Evolutionary conservation across 495 filamentous ascomycete species (phyloP), one percentile per base, ranked within the genome.

Genomic region (Podospora pseudopauciseta): DNA sequence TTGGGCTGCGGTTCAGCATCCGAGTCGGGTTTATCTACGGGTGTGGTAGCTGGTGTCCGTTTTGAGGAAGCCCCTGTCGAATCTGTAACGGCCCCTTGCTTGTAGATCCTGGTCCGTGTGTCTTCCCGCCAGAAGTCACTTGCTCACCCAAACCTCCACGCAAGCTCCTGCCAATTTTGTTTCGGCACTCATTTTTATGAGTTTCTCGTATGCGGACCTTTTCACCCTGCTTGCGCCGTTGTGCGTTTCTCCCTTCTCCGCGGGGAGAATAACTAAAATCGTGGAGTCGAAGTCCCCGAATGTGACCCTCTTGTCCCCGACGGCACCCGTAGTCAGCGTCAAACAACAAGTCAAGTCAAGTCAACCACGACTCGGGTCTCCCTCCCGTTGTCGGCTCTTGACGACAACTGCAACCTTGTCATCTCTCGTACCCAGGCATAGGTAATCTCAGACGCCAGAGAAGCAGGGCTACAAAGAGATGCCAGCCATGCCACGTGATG

Each of bases 71-170:
- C 23, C 72, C 69, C 68, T 69, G 75, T 77, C 23, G 34, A 65
- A 74, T 77, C 75, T 75, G 75, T 72, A 74, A 77, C 75, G 72
- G 63, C 34, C 75, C 72, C 73, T 66, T 72, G 73, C 30, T 28
- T 16, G 73, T 74, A 67, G 73, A 75, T 77, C 75, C 63, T 72
- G 64, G 70, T n/a, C 69, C 63, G 67, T 67, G 71, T 60, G 60
- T 61, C 28, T 64, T 65, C 32, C 53, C 30, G 39, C 0, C 7
- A 49, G 9, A 49, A 49, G 39, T 26, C 55, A 26, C 55, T 58
- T 58, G 55, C 55, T 58, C 16, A 2, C 55, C n/a, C 61, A 63
- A 18, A 20, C 61, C 61, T 32, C 66, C 61, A 66, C 53, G 30
- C 28, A 30, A 32, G 60, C 66, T 72, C 71, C 72, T 77, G 69